These are phyloP conservation scores for Nitzschia sp. DNA, from an alignment of 108 stramenopile genomes.

Conservation along the genomic window DNA sequence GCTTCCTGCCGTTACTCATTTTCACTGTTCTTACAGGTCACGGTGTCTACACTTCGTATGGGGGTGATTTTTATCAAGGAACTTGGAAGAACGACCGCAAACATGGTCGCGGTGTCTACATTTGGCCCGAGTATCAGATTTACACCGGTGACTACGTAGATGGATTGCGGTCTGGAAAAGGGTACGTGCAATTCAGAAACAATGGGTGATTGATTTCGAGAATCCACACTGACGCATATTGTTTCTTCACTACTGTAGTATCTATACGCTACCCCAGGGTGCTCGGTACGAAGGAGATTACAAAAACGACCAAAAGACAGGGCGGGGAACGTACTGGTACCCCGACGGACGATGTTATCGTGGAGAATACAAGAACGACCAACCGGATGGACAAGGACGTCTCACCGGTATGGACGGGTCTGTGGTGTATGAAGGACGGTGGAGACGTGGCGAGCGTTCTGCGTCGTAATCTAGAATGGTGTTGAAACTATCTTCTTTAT, in stretches of 20 bases:
- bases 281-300: slow-evolving; percentile 47
- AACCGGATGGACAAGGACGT: slow-evolving; percentile 35
- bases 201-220: too few relatives aligned
- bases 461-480: too few relatives aligned
- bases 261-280: slow-evolving; percentile 43
- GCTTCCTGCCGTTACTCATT: neutral
- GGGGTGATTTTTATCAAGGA: slow-evolving; percentile 48
- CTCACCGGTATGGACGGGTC: slow-evolving; percentile 31
- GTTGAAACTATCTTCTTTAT: slow-evolving; percentile 15
- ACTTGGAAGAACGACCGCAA: slow-evolving; percentile 27
- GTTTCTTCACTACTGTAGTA: neutral
- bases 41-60: slow-evolving; percentile 43
- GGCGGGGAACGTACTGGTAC: slow-evolving; percentile 36
- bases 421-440: slow-evolving; percentile 39
- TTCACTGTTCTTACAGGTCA: slow-evolving; percentile 10
- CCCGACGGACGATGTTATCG: slow-evolving; percentile 46
- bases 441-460: slow-evolving; percentile 43
- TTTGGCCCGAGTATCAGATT: slow-evolving; percentile 45
- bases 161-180: slow-evolving; percentile 41
- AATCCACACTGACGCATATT: too few relatives aligned
- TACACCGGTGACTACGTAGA: slow-evolving; percentile 41
- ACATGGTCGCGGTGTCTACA: slow-evolving; percentile 41
- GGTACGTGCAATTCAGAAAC: too few relatives aligned
- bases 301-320: slow-evolving; percentile 37
- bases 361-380: slow-evolving; percentile 47